Evolutionary conservation across 495 filamentous ascomycete genomes (phyloP), one percentile per base, ranked within the genome.

Genomic region (Penicillium psychrofluorescens): DNA sequence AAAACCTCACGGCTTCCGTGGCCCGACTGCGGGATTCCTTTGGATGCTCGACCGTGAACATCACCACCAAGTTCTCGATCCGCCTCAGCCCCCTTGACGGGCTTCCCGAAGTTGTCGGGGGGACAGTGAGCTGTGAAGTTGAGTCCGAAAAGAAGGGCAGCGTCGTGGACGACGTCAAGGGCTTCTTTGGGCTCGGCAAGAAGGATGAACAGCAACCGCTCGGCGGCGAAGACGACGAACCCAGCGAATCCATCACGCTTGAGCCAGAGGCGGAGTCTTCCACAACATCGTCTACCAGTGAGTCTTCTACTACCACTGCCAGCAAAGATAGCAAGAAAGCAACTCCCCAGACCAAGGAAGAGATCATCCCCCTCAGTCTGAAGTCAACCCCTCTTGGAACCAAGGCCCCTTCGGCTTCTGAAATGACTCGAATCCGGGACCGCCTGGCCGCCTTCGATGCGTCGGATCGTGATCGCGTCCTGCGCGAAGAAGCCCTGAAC

Each of bases 101-200:
- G n/a, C 79, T 92, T 49, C 90, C 92, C 4, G 86, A 88, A 43
- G 79, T 97, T 36, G 62, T 78, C 29, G 75, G 77, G 49, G 85
- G 84, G 22, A 77, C 77, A 43, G 84, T 92, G 7, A 89, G 90
- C 63, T 99, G 92, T 53, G 86, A 91, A 60, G 76, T 85, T 33
- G 78, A 82, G 32, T 75, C 64, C 9, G 81, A 83, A 44, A 90
- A 88, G 68, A 85, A 86, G 56, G 85, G 80, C 15, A 81, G 86
- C 39, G 75, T 97, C 29, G 80, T 90, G 32, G 94, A 95, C 52
- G 87, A 86, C 34, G 85, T 97, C 58, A 99, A 99, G 71, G 88
- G 84, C 43, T 80, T 95, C 46, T 91, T 98, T 56, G 94, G 94
- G 11, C 86, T 96, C 54, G 92, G 92, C 47, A 87, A 91, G 70